phyloP scores from a whole-genome alignment of 2,329 filamentous ascomycete genomes.

The Thyridium curvatum region DNA sequence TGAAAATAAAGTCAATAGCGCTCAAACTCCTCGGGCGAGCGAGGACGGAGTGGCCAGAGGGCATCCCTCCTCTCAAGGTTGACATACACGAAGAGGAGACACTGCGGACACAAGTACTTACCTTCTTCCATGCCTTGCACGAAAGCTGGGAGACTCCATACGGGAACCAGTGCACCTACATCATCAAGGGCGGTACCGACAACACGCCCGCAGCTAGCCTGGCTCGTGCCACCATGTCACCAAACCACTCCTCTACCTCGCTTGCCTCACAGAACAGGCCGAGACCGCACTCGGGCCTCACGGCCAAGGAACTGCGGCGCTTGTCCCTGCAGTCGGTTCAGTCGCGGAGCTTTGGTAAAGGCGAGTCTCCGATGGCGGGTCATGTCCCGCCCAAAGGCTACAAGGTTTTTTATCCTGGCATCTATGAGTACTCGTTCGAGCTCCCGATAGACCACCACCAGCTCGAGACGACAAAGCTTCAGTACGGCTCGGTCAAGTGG shows the following conservation, averaged over 20 bases:
- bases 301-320: conserved; percentile 51
- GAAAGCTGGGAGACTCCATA: conserved; percentile 54
- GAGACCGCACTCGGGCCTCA: conserved; percentile 22
- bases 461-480: conserved; percentile 82
- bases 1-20: conserved; percentile 88
- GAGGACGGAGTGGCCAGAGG: conserved; percentile 93
- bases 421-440: conserved; percentile 69
- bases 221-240: conserved; percentile 17
- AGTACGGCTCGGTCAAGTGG: conserved; percentile 82
- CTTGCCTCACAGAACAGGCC: conserved; percentile 20
- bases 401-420: conserved; percentile 74
- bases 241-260: conserved; percentile 21
- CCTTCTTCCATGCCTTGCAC: conserved; percentile 80
- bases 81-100: conserved; percentile 80
- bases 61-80: conserved; percentile 80
- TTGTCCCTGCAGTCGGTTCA: conserved; percentile 76
- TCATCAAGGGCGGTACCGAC: conserved; percentile 31
- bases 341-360: conserved; percentile 79
- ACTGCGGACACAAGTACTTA: conserved; percentile 80
- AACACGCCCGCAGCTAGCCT: conserved; percentile 4
- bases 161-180: conserved; percentile 57
- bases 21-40: conserved; percentile 81
- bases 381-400: conserved; percentile 62
- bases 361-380: conserved; percentile 62
- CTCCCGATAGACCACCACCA: conserved; percentile 83